Base-by-base conservation (phyloP, 1,284 basidiomycete species). In the Leccinum laetum region DNA sequence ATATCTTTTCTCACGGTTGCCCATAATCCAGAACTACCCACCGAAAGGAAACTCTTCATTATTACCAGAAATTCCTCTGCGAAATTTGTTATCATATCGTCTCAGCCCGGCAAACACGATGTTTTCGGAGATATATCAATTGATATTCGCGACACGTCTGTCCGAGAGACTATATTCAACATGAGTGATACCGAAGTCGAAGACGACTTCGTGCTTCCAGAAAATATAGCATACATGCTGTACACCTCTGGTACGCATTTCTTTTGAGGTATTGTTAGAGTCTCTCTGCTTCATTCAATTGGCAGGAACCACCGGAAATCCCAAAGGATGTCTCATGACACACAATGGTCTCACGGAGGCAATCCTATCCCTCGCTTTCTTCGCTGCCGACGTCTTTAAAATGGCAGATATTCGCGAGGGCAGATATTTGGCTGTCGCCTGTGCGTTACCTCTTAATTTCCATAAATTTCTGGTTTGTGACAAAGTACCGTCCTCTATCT, bases 281-380 rank as follows among this genome's bases (percentile, higher is more conserved):
- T 26, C 7, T 21, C n/a, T 35, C 29, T 67, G 8, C 58, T 58
- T 62, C 26, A 64, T 24, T 16, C n/a, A 37, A 24, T 16, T 57
- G 41, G 18, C 44, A 84, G 83, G 84, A 5, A 86, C 84, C 3
- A 86, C 84, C 2, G 84, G 85, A 39, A 83, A 79, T 55, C 84
- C 84, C 1, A 86, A 86, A 68, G 84, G 84, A n/a, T 86, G 84
- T 69, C 72, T 86, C n/a, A 69, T 84, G 37, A 84, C 81, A 14
- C 80, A 85, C 65, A 64, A 72, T 11, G 82, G 83, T 10, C 74
- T 85, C 14, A 70, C 75, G 16, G 79, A 82, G 69, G 84, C 82
- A 3, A 79, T 83, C 24, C 68, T 79, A 59, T 80, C 81, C 16
- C 69, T 85, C 35, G 78, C 79, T 63, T 78, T 72, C 55, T 78